Evolutionary conservation across 129 eudicot genomes (phyloP).

Genomic region (Gnaphalium uliginosum): DNA sequence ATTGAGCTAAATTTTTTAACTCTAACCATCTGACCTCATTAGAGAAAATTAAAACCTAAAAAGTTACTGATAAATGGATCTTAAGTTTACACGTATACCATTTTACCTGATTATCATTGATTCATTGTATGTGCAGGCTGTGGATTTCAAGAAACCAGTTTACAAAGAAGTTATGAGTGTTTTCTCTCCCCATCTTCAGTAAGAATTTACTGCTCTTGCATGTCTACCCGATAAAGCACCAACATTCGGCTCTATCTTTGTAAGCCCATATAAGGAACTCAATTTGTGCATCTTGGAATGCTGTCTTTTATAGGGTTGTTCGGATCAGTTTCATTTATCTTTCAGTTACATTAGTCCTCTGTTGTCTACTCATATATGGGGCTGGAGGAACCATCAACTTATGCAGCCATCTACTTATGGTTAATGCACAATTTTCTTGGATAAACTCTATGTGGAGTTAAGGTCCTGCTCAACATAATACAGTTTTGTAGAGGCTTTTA

Average conservation of each 20-base stretch:
- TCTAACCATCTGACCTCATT: not conserved
- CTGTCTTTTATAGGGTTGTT: not conserved
- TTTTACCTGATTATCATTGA: conserved; percentile 5
- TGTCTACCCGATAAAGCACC: conserved; percentile 2
- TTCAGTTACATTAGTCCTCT: not conserved
- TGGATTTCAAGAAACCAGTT: conserved; percentile 89
- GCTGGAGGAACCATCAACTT: not conserved
- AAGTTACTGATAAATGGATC: not conserved
- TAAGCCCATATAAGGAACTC: not conserved
- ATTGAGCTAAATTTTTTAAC: not conserved
- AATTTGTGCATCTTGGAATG: not conserved
- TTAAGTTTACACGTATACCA: not conserved
- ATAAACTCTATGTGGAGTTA: not conserved
- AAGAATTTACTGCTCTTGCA: conserved; percentile 21
- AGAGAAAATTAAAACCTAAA: not conserved
- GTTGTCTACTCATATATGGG: not conserved
- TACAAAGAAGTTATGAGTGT: conserved; percentile 72
- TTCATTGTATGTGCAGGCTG: conserved; percentile 65
- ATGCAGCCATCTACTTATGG: not conserved
- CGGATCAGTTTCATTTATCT: not conserved
- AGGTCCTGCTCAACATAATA: not conserved
- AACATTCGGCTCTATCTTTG: not conserved
- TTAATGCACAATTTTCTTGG: not conserved
- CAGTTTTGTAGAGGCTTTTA: not conserved
- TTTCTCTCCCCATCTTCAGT: conserved; percentile 72